Conservation (phyloP, 2,329 filamentous ascomycete genomes). For the Claviceps maximensis region DNA sequence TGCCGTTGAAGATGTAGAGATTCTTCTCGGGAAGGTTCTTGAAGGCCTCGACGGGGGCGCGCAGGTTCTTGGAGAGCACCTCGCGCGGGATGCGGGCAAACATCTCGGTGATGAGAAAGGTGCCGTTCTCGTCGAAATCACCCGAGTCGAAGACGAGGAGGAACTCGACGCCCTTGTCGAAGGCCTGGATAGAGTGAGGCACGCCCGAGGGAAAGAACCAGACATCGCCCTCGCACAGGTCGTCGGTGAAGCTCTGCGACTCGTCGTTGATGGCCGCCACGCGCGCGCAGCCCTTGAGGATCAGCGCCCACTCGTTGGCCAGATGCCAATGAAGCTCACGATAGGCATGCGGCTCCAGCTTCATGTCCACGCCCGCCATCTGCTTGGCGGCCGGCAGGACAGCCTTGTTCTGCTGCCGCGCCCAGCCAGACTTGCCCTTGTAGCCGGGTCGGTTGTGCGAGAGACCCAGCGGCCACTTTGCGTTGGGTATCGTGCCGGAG, state of each 20-base stretch:
- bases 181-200: slow-evolving; percentile 40
- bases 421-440: slow-evolving; percentile 34
- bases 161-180: slow-evolving; percentile 43
- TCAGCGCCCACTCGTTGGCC: slow-evolving; percentile 36
- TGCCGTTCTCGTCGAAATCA: slow-evolving; percentile 43
- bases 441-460: slow-evolving; percentile 34
- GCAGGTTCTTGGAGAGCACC: slow-evolving; percentile 42
- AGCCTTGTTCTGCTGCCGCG: slow-evolving; percentile 36
- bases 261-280: slow-evolving; percentile 39
- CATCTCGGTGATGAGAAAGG: slow-evolving; percentile 43
- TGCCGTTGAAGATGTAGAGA: slow-evolving; percentile 41
- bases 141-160: slow-evolving; percentile 48
- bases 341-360: slow-evolving; percentile 41
- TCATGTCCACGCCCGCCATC: slow-evolving; percentile 49
- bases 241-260: slow-evolving; percentile 33
- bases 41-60: slow-evolving; percentile 32
- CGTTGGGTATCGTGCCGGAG: slow-evolving; percentile 30
- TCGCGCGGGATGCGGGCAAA: slow-evolving; percentile 36
- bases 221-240: slow-evolving; percentile 21
- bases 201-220: slow-evolving; percentile 35
- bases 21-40: slow-evolving; percentile 32
- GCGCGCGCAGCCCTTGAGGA: slow-evolving; percentile 39
- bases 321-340: slow-evolving; percentile 53
- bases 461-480: slow-evolving; percentile 42
- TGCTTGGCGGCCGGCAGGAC: slow-evolving; percentile 35